Evolutionary conservation across 1,284 basidiomycete genomes (phyloP), one percentile per base, ranked within the genome.

Genomic region (Retiboletus flavoniger): DNA sequence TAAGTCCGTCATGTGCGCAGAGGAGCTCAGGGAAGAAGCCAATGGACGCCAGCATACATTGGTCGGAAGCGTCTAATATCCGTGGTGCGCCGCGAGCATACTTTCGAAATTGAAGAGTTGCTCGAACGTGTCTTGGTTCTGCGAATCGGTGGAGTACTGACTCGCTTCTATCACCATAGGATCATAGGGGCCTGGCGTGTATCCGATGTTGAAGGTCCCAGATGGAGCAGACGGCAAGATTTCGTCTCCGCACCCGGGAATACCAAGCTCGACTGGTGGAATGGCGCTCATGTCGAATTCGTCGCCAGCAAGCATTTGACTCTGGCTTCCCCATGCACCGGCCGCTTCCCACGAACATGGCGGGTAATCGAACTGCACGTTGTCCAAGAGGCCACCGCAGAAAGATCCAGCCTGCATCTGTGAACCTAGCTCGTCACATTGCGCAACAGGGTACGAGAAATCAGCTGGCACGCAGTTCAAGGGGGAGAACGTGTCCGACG

Each of bases 241-340:
- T 4, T 68, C 58, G 38, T 68, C 57, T 34, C 65, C 64, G 16
- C 69, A 71, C 5, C 62, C 67, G 38, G 72, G 67, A 31, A 77
- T 59, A 24, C 77, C 77, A 45, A 79, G 64, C 54, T 79, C 74
- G 64, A 80, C 72, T 0, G 78, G 77, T 39, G 77, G 77, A 56
- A 79, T 79, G 29, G 74, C 63, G 50, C 49, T 61, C 57, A 80
- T 64, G 62, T 77, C 77, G 65, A 80, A 79, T 67, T 80, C 77
- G 60, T 78, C 78, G 38, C 69, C 72, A 42, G 69, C 69, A 54
- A 80, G 66, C 54, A 72, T 61, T 36, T 72, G 71, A 14, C 53
- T 45, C 32, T 71, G 70, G 32, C 50, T 65, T 62, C 73, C 77
- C 64, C 70, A 69, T 35, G 64, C 51, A 14, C 60, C 53, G 28